Evolutionary conservation across 2,329 filamentous ascomycete genomes (phyloP), one percentile per base, ranked within the genome.

Genomic region (Teratosphaeria epicoccoides): DNA sequence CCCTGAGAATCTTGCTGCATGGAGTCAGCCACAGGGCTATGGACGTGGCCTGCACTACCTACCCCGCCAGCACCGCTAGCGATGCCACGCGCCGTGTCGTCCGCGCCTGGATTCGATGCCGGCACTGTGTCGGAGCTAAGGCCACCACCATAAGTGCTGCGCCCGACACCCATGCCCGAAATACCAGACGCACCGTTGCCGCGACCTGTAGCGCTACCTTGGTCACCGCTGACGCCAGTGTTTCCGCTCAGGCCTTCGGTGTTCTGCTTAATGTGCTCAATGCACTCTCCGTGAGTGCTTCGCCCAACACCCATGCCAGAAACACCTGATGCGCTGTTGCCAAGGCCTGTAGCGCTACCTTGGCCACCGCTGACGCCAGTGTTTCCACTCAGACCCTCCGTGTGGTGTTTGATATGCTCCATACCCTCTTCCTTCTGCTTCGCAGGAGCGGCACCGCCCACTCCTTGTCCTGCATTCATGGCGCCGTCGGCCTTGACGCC

Each of bases 21-120:
- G 2, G 52, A 29, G 12, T 29, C 49, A 40, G 25, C 29, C 17
- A 55, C 53, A 6, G 59, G 57, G 47, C 57, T 61, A 28, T 50
- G 50, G n/a, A 58, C 49, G 24, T 55, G 49, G 4, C 59, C 59
- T 37, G 55, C 45, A 17, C 50, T 48, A 51, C 54, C 56, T 48
- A 60, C 46, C 12, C 61, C 59, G n/a, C 58, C 61, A 37, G 23
- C 28, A 17, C 46, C 25, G 20, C 24, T n/a, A 20, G 45, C 7
- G 22, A 43, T 49, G 7, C 37, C 29, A 7, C 50, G 25, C 12
- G 10, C 7, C 11, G 24, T 14, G 20, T 28, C 28, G 6, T 17
- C 46, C 14, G 3, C 11, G 11, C 25, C 46, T 23, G 28, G 24
- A 22, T 46, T 25, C n/a, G 33, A 40, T n/a, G 14, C 14, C 9